A percentile compares a stretch with the other conserved stretches of the same genome.
phyloP scores from a whole-genome alignment of 768 basidiomycete genomes.

The Russula emetica region DNA sequence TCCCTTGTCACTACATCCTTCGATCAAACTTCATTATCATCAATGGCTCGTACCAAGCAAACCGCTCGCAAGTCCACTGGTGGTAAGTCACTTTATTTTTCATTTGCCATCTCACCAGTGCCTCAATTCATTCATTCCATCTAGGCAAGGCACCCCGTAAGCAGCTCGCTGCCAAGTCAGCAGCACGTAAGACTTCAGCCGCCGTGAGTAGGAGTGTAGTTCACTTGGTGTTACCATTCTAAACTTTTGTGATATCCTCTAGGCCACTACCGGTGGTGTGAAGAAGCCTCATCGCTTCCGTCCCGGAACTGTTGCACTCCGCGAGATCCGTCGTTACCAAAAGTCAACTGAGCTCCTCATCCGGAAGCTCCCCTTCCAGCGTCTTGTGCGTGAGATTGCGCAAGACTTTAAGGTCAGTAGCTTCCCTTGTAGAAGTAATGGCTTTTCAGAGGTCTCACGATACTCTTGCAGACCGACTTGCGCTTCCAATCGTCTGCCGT shows the following conservation, averaged over 20 bases:
- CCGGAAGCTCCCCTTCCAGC: slow-evolving; percentile 59
- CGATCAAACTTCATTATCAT: slow-evolving; percentile 8
- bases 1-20: no score
- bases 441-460: background rate
- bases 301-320: slow-evolving; percentile 39
- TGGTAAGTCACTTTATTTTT: slow-evolving; percentile 41
- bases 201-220: slow-evolving; percentile 25
- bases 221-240: no score
- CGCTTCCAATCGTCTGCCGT: slow-evolving; percentile 65
- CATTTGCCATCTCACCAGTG: background rate
- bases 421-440: background rate
- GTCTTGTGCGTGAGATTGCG: slow-evolving; percentile 60
- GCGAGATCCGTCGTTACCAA: slow-evolving; percentile 41
- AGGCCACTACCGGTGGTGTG: slow-evolving; percentile 55
- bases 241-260: background rate
- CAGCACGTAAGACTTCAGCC: slow-evolving; percentile 57
- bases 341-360: slow-evolving; percentile 41
- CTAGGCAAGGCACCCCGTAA: slow-evolving; percentile 63
- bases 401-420: slow-evolving; percentile 56
- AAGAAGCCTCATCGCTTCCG: slow-evolving; percentile 51
- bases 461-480: slow-evolving; percentile 42
- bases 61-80: slow-evolving; percentile 75
- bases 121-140: background rate
- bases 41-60: slow-evolving; percentile 74
- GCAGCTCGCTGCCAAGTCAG: slow-evolving; percentile 63